phyloP scores from a whole-genome alignment of 2,329 filamentous ascomycete species.

The Grosmannia serpens region DNA sequence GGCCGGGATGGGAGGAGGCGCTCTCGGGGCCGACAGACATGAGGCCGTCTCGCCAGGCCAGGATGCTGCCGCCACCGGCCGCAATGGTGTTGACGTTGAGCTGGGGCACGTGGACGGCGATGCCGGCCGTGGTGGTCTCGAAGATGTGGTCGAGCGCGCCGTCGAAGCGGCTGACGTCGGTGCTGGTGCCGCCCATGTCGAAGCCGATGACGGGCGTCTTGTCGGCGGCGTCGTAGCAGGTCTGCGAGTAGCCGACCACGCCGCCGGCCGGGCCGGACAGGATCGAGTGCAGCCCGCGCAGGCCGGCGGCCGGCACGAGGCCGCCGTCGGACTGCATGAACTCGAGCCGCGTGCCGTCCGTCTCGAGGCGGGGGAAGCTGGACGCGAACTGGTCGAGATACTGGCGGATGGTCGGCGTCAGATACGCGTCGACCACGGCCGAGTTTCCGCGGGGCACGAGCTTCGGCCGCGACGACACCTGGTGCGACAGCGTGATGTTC shows the following conservation, averaged over 20 bases:
- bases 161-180: conserved; percentile 79
- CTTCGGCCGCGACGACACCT: conserved; percentile 52
- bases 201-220: conserved; percentile 57
- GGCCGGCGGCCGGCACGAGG: conserved; percentile 10
- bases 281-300: conserved; percentile 38
- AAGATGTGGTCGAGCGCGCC: conserved; percentile 58
- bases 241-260: conserved; percentile 63
- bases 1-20: conserved; percentile 69
- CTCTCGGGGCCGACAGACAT: conserved; percentile 60
- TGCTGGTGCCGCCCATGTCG: conserved; percentile 72
- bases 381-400: conserved; percentile 56
- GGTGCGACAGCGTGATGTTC: not conserved
- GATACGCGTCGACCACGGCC: conserved; percentile 61
- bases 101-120: conserved; percentile 82
- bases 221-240: conserved; percentile 46
- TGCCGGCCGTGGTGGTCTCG: conserved; percentile 59
- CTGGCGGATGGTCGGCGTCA: conserved; percentile 58
- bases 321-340: conserved; percentile 59
- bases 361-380: conserved; percentile 55
- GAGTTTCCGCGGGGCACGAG: conserved; percentile 58
- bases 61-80: conserved; percentile 54
- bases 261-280: conserved; percentile 60
- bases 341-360: conserved; percentile 47
- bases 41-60: conserved; percentile 57
- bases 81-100: conserved; percentile 91